Percentiles rank a stretch among this genome's conserved stretches.
Evolutionary conservation across 306 rosid genomes (phyloP).

Genomic region (Notholithocarpus densiflorus): DNA sequence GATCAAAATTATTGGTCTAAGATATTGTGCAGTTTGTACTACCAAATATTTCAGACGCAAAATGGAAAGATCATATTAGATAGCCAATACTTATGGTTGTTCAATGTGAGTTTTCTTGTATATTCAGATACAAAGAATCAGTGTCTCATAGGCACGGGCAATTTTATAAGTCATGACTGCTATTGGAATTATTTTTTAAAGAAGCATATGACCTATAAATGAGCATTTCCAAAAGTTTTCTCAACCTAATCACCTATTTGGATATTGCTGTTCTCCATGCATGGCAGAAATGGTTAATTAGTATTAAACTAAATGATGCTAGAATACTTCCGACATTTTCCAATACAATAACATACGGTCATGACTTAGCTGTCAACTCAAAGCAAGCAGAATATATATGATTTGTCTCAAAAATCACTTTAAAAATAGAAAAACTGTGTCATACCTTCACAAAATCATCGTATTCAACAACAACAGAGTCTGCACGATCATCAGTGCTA

Average conservation of each 20-base stretch:
- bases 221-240: no score
- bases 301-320: background rate
- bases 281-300: background rate
- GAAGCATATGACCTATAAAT: no score
- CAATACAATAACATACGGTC: background rate
- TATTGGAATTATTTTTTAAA: background rate
- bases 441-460: slow-evolving; percentile 78
- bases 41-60: background rate
- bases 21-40: background rate
- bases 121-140: background rate
- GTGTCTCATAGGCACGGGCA: background rate
- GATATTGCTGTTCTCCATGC: no score
- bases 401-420: background rate
- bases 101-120: background rate
- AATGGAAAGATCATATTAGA: background rate
- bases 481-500: slow-evolving; percentile 45
- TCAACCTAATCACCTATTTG: no score
- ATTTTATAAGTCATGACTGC: background rate
- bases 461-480: slow-evolving; percentile 59
- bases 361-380: background rate
- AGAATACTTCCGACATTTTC: background rate
- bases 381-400: background rate
- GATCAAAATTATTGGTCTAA: background rate
- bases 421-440: slow-evolving; percentile 1
- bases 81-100: background rate